Evolutionary conservation across 202 grass and related monocot genomes (phyloP), one percentile per base, ranked within the genome.

Genomic region (Schoenoplectus tabernaemontani): DNA sequence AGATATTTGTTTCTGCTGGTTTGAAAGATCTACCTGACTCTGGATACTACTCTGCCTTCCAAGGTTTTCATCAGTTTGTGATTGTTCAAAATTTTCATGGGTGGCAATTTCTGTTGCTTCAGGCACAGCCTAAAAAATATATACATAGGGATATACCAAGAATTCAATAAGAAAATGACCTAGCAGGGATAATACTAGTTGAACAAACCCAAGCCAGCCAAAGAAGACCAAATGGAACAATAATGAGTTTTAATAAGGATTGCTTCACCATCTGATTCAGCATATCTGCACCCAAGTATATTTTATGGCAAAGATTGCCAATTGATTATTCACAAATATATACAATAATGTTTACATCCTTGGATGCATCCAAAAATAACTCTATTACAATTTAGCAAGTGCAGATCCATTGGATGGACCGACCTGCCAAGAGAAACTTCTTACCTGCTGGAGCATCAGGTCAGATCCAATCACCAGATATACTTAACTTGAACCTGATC

Each of bases 41-140:
- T 87, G 84, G 70, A 78, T 70, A 60, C 83, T 72, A 47, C 87
- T 76, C 13, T 90, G 78, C 57, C 17, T 62, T 16, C 36, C 53
- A 78, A 61, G 56, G 57, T 58, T 59, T 67, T 92, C 79, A 56
- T 86, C 89, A 47, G 86, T 63, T 85, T 91, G 89, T 63, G 85
- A 81, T 88, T 89, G 60, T 32, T 92, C 84, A 76, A 86, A 84
- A 61, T 87, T 92, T 82, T 79, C 73, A 43, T 87, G 89, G 47
- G 63, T 85, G 87, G 85, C 56, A 13, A 81, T 77, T 64, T 88
- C 83, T 64, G 81, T 61, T 20, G 83, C 63, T 82, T 86, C 89
- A 60, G 86, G 78, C 54, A 78, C 38, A 74, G 67, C 89, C 96
- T 98, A 87, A 28, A 68, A 86, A 41, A 12, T 57, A 28, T 28